Evolutionary conservation across 169 alveolate species (phyloP).

Genomic region (Toxoplasma gondii): DNA sequence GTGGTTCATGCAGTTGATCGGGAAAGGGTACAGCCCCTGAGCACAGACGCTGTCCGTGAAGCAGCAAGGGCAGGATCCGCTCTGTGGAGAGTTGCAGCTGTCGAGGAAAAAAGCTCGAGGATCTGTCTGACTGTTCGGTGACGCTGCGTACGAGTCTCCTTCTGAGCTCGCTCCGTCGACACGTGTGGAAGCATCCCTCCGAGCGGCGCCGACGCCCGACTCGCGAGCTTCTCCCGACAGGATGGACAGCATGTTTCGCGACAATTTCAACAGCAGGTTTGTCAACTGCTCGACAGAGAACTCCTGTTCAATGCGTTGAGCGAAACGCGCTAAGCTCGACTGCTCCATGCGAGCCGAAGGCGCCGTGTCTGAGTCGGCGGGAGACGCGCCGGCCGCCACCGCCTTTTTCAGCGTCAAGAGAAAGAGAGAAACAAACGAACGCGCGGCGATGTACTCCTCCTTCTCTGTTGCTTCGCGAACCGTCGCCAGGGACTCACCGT

Average conservation of each 20-base stretch:
- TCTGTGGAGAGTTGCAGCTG: background rate
- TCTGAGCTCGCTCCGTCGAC: too few relatives aligned
- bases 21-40: background rate
- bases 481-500: background rate
- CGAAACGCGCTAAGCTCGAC: background rate
- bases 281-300: background rate
- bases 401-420: background rate
- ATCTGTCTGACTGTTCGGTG: background rate
- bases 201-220: background rate
- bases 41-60: slow-evolving; percentile 9
- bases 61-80: slow-evolving; percentile 1
- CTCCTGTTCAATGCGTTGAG: background rate
- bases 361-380: background rate
- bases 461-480: background rate
- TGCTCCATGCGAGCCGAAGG: background rate
- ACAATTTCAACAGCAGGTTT: background rate
- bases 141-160: too few relatives aligned
- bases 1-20: slow-evolving; percentile 7
- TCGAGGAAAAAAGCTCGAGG: background rate
- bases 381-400: background rate
- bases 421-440: background rate
- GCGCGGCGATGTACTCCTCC: background rate
- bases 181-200: too few relatives aligned
- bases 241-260: background rate
- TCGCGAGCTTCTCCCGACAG: background rate